A percentile compares a stretch with the other conserved stretches of the same genome.
Evolutionary conservation across 2,329 filamentous ascomycete genomes (phyloP).

Genomic region (Bimuria novae-zelandiae): DNA sequence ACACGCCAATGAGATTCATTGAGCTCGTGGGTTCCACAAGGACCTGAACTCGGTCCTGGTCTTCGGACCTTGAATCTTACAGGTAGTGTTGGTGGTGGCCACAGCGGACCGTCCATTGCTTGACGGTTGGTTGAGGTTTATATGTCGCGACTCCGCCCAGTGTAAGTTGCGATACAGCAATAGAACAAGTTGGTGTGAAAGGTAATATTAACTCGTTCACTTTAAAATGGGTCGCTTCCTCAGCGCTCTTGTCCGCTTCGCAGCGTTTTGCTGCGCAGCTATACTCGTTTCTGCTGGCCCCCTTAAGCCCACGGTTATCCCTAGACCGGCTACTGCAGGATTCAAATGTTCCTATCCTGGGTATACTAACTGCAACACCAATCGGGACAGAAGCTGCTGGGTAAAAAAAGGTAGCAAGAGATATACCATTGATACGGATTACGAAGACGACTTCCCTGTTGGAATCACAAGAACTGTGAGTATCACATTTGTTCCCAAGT

Average conservation of each 20-base stretch:
- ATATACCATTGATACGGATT: constrained; percentile 31
- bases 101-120: no score
- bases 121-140: no score
- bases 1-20: no score
- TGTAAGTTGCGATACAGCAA: no score
- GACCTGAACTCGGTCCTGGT: no score
- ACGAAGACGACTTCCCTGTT: constrained; percentile 18
- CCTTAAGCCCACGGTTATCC: constrained; percentile 11
- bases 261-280: constrained; percentile 11
- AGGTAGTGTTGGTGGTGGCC: no score
- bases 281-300: constrained; percentile 16
- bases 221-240: constrained; percentile 15
- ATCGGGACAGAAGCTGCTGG: constrained; percentile 30
- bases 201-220: no score
- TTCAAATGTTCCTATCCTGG: constrained; percentile 17
- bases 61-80: no score
- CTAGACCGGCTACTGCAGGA: constrained; percentile 19
- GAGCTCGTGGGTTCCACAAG: no score
- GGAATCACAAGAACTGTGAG: constrained; percentile 15
- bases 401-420: constrained; percentile 21
- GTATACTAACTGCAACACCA: constrained; percentile 28
- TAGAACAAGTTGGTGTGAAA: no score
- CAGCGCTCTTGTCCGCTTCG: constrained; percentile 14
- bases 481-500: neutral
- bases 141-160: no score